Evolutionary conservation across 2,329 filamentous ascomycete genomes (phyloP), one percentile per base, ranked within the genome.

Genomic region (Aspergillus pseudotamarii): DNA sequence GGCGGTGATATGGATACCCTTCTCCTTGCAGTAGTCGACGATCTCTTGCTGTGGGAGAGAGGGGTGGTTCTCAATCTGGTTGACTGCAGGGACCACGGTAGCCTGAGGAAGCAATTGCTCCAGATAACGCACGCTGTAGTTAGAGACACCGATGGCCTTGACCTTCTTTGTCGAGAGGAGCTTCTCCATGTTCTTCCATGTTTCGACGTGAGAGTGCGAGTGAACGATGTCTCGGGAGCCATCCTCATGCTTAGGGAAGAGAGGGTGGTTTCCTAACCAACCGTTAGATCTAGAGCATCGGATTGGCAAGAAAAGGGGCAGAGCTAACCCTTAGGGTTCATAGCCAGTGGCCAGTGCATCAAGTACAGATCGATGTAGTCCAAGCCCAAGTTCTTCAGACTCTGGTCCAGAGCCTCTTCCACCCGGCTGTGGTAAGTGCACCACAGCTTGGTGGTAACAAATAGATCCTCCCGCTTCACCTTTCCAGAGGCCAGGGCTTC

Each of bases 391-490:
- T 85, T 84, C 79, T 89, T 86, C 75, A 95, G 82, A 72, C 89
- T 91, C 83, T 89, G 88, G 68, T 92, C 87, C 41, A 95, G 83
- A 41, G 85, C 88, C 71, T 90, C 81, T 78, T 91, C 88, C 6
- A 88, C 88, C 8, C 89, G 84, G 34, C 86, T 87, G 77, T 90
- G 89, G 81, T 91, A 94, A 57, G 91, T 92, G 73, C 88, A 90
- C 91, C 92, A 96, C 43, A 94, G 85, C 84, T 96, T 96, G 72
- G 89, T 92, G 60, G 92, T 91, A 63, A 96, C 87, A 80, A 95
- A 96, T 65, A 96, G 80, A 62, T 96, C 91, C 75, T 91, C 86
- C 65, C 92, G 86, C 84, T 89, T 91, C 71, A 91, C 82, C 65
- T 86, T 82, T 28, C 91, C 91, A 6, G 87, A 81, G 30, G 81